Base-by-base conservation (phyloP, 106 monocot genomes). In the Vanilla planifolia region DNA sequence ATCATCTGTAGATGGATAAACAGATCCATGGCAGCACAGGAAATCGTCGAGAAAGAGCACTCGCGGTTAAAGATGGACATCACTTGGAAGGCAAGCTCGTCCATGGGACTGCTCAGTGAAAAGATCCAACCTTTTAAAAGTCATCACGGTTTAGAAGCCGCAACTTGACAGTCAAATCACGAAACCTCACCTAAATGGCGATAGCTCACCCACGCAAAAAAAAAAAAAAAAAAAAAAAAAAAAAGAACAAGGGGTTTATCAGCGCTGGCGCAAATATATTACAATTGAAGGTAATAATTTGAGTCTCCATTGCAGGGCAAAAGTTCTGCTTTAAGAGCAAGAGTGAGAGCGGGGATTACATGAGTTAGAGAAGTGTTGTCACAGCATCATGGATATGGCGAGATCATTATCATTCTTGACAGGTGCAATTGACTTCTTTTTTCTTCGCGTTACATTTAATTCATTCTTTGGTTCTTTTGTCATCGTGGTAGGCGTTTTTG, bases 351-450 rank as follows among this genome's bases (percentile, higher is more conserved):
- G 33, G 33, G 20, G 21, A 17, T 23, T 56, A 30, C 35, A 34
- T 33, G 2, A 2, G 5, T 30, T 1, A 29, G 15, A 41, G 13
- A 13, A 13, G 13, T 36, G 21, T 66, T 34, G 26, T 66, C n/a
- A n/a, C 26, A 26, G 41, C 5, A 73, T 73, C 61, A 61, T 39
- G 40, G 67, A 65, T 53, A 51, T 33, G 4, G 21, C 44, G 45
- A 62, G 61, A 67, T 53, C 45, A 53, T 11, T 8, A 16, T 2
- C 53, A 16, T 16, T 33, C 8, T 3, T 43, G 30, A 6, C 40
- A 43, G 55, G 42, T 67, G 23, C 43, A 30, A 23, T 51, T 60
- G 6, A 9, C 50, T 43, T 65, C 59, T 66, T 28, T 1, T 21
- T 26, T 55, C 1, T 1, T 6, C 35, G 15, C 5, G 14, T n/a